A percentile compares a stretch with the other conserved stretches of the same genome.
Conservation (phyloP, 1,284 basidiomycete genomes). For the Limonomyces culmigenus region DNA sequence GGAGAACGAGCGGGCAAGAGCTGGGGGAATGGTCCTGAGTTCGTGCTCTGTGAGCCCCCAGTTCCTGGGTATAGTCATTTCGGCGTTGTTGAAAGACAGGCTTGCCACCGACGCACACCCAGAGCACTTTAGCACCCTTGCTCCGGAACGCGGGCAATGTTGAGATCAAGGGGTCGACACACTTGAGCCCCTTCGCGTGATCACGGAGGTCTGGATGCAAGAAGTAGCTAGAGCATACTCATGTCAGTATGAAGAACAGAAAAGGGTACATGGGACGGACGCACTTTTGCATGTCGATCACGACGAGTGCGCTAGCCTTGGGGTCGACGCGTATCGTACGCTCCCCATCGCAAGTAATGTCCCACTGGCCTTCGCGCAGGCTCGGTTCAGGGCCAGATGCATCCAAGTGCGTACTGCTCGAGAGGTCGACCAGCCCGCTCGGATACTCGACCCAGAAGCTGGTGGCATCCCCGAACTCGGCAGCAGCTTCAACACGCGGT, state of each 20-base stretch:
- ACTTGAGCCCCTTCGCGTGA: constrained; percentile 38
- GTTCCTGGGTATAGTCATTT: constrained; percentile 23
- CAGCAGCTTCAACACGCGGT: too few relatives aligned
- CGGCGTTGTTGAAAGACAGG: constrained; percentile 3
- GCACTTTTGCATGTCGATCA: constrained; percentile 68
- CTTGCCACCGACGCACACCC: constrained; percentile 39
- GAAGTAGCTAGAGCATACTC: too few relatives aligned
- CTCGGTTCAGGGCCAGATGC: constrained; percentile 16
- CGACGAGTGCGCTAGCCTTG: constrained; percentile 32
- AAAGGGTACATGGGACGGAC: too few relatives aligned
- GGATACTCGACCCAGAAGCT: constrained; percentile 54
- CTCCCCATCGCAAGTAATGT: constrained; percentile 34
- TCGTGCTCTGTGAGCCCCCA: constrained; percentile 55
- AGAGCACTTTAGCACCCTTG: constrained; percentile 42
- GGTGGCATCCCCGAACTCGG: too few relatives aligned
- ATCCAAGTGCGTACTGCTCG: constrained; percentile 18
- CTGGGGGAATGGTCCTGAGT: constrained; percentile 41
- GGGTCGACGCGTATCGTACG: constrained; percentile 33
- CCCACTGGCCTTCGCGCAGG: constrained; percentile 22
- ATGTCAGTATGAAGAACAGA: too few relatives aligned
- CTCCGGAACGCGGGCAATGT: constrained; percentile 30
- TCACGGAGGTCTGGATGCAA: constrained; percentile 40
- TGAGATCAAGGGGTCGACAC: constrained; percentile 36
- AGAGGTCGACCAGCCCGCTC: constrained; percentile 41
- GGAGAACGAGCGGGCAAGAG: constrained; percentile 30